A percentile compares a stretch with the other conserved stretches of the same genome.
Conservation (phyloP, 169 alveolate species). For the Plasmodium coatneyi region DNA sequence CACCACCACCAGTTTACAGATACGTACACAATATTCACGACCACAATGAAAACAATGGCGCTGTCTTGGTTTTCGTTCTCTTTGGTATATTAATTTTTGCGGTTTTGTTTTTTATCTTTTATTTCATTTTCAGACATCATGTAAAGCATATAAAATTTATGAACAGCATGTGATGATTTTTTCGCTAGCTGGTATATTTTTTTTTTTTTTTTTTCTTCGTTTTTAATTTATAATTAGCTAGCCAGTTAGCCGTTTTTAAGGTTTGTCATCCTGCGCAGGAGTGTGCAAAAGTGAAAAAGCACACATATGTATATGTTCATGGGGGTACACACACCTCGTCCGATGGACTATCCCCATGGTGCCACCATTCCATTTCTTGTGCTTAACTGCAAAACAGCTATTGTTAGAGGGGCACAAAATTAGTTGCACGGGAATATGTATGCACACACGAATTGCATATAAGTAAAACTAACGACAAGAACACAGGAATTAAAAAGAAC, state of each 20-base stretch:
- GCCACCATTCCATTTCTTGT: neutral
- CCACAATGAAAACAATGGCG: conserved; percentile 64
- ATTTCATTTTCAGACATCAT: conserved; percentile 56
- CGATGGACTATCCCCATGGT: neutral
- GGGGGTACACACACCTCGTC: neutral
- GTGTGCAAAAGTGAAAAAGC: neutral
- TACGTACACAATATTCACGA: conserved; percentile 47
- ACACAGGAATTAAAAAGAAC: neutral
- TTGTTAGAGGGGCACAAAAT: neutral
- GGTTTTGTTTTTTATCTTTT: conserved; percentile 59
- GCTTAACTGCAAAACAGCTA: neutral
- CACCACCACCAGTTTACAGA: conserved; percentile 24
- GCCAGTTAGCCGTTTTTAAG: neutral
- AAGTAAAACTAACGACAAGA: neutral
- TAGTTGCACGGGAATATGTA: neutral
- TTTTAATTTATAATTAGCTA: neutral
- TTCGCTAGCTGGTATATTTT: neutral
- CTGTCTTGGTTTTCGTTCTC: conserved; percentile 35
- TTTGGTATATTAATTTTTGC: conserved; percentile 24
- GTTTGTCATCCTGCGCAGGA: neutral
- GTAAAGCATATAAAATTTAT: conserved; percentile 61
- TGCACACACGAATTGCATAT: neutral
- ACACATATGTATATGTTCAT: neutral
- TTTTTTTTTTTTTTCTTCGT: conserved; percentile 7
- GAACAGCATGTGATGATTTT: conserved; percentile 21